Percentiles rank a stretch among this genome's conserved stretches.
Conservation (phyloP, 495 filamentous ascomycete genomes). For the Penicillium desertorum region DNA sequence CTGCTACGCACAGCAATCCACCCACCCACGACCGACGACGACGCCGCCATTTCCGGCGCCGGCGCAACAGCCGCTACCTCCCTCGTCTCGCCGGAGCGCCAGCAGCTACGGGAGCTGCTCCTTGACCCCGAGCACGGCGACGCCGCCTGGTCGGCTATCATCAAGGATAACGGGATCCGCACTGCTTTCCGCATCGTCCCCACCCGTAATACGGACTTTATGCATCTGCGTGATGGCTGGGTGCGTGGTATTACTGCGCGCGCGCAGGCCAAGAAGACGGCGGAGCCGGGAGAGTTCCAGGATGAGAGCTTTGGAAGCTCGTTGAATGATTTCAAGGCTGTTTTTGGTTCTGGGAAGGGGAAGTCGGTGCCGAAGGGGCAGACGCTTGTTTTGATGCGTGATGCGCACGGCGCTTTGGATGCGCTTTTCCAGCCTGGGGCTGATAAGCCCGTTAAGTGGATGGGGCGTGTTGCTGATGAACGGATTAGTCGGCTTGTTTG, state of each 20-base stretch:
- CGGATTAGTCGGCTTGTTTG: slow-evolving; percentile 77
- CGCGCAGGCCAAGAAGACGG: slow-evolving; percentile 46
- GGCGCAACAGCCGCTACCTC: slow-evolving; percentile 70
- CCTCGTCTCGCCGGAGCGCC: slow-evolving; percentile 75
- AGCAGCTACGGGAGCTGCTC: slow-evolving; percentile 62
- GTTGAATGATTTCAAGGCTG: slow-evolving; percentile 69
- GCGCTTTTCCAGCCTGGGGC: slow-evolving; percentile 62
- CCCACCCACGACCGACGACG: slow-evolving; percentile 44
- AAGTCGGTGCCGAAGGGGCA: slow-evolving; percentile 71
- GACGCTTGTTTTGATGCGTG: slow-evolving; percentile 71
- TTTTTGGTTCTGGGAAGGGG: slow-evolving; percentile 69
- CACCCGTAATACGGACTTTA: slow-evolving; percentile 84
- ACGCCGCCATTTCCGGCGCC: slow-evolving; percentile 47
- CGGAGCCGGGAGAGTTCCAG: slow-evolving; percentile 48
- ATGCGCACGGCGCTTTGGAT: slow-evolving; percentile 61
- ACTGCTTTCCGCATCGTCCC: slow-evolving; percentile 80
- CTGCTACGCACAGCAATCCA: slow-evolving; percentile 49
- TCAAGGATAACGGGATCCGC: slow-evolving; percentile 61
- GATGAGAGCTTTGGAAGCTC: slow-evolving; percentile 70
- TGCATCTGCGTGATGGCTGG: slow-evolving; percentile 87
- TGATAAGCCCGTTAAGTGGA: slow-evolving; percentile 43
- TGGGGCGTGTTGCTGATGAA: slow-evolving; percentile 75
- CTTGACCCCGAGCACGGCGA: slow-evolving; percentile 67
- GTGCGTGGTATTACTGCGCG: slow-evolving; percentile 77
- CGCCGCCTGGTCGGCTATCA: slow-evolving; percentile 67